Conservation (phyloP, 305 asterid species). For the Fraxinus ornus region DNA sequence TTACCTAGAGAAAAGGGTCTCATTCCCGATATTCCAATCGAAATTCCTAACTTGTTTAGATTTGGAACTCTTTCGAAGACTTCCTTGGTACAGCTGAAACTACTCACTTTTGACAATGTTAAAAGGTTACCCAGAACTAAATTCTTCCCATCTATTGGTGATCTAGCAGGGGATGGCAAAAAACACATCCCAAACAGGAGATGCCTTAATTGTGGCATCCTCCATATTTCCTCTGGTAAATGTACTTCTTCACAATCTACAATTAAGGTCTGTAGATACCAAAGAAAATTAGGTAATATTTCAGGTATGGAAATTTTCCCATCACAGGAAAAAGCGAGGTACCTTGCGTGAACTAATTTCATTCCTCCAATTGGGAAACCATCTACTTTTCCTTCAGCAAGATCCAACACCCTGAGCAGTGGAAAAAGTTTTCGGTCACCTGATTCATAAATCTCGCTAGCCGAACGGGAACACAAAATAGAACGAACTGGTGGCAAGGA, state of each 20-base stretch:
- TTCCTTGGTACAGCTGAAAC: neutral
- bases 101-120: neutral
- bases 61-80: neutral
- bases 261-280: neutral
- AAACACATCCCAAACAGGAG: neutral
- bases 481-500: neutral
- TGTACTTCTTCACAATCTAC: neutral
- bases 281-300: neutral
- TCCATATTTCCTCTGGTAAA: neutral
- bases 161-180: neutral
- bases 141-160: neutral
- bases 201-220: neutral
- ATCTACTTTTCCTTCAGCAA: neutral
- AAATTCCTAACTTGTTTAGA: neutral
- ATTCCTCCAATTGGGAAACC: neutral
- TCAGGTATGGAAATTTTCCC: neutral
- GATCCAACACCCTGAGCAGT: neutral
- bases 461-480: neutral
- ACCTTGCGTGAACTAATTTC: neutral
- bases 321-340: neutral
- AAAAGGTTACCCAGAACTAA: neutral
- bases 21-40: too few species aligned
- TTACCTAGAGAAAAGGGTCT: neutral
- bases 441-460: neutral
- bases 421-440: neutral